Conservation (phyloP, 73 alveolate species). For the Tetrahymena thermophila region DNA sequence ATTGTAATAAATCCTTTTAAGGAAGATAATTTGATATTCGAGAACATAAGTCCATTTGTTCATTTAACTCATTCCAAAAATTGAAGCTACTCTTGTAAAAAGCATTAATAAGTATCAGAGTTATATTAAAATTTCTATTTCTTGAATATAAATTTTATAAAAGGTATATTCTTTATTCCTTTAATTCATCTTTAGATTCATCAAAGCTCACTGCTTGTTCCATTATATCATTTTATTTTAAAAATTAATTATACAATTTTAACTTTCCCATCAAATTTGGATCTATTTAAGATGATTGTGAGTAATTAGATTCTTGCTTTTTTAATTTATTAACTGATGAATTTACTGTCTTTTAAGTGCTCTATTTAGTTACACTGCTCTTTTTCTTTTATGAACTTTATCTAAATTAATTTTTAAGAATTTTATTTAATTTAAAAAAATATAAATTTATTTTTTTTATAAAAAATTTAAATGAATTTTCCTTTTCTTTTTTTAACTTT, state of each 20-base stretch:
- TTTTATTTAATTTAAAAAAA: no score
- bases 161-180: neutral
- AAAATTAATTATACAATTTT: neutral
- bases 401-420: neutral
- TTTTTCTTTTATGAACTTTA: neutral
- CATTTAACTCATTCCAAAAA: neutral
- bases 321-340: neutral
- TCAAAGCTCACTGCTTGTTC: neutral
- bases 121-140: neutral
- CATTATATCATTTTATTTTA: neutral
- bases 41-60: neutral
- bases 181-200: neutral
- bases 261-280: neutral
- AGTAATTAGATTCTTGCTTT: neutral
- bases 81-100: neutral
- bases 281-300: neutral
- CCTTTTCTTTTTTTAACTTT: no score
- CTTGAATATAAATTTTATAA: neutral
- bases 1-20: neutral
- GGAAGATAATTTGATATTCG: neutral
- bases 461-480: no score
- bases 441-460: no score
- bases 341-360: neutral
- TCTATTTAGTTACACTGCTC: neutral
- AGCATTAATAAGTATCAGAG: neutral